phyloP scores from a whole-genome alignment of 495 filamentous ascomycete species.

The Penicillium goetzii region DNA sequence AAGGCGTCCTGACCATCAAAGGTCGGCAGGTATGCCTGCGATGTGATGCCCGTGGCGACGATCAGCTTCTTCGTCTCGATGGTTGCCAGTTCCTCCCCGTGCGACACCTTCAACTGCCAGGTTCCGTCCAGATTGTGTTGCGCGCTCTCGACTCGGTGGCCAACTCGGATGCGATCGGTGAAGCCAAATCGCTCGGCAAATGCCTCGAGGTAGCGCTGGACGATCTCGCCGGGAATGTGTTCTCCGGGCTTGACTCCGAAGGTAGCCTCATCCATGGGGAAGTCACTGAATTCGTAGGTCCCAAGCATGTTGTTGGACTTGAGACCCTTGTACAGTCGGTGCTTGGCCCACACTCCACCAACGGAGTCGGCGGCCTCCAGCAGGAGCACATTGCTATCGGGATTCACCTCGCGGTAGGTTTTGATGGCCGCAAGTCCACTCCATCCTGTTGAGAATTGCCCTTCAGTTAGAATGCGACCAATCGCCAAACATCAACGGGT shows the following conservation, averaged over 20 bases:
- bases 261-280: slow-evolving; percentile 65
- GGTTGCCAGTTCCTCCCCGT: slow-evolving; percentile 16
- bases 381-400: slow-evolving; percentile 51
- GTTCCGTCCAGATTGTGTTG: slow-evolving; percentile 46
- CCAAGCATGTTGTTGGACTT: slow-evolving; percentile 67
- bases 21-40: slow-evolving; percentile 57
- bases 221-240: slow-evolving; percentile 68
- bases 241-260: slow-evolving; percentile 64
- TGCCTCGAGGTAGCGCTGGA: slow-evolving; percentile 67
- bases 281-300: slow-evolving; percentile 72
- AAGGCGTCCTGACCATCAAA: slow-evolving; percentile 57
- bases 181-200: slow-evolving; percentile 66
- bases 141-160: slow-evolving; percentile 54
- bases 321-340: slow-evolving; percentile 68
- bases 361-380: slow-evolving; percentile 60
- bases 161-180: slow-evolving; percentile 54
- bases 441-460: slow-evolving; percentile 46
- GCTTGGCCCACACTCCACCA: slow-evolving; percentile 72
- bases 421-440: slow-evolving; percentile 63
- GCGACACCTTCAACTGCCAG: slow-evolving; percentile 45
- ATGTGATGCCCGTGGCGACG: slow-evolving; percentile 71
- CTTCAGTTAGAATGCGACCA: neutral
- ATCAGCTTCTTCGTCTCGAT: slow-evolving; percentile 63
- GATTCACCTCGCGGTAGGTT: slow-evolving; percentile 61
- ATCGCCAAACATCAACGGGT: neutral